A percentile compares a stretch with the other conserved stretches of the same genome.
Evolutionary conservation across 805 yeast genomes (phyloP).

Genomic region (Jamesozyma piceae): DNA sequence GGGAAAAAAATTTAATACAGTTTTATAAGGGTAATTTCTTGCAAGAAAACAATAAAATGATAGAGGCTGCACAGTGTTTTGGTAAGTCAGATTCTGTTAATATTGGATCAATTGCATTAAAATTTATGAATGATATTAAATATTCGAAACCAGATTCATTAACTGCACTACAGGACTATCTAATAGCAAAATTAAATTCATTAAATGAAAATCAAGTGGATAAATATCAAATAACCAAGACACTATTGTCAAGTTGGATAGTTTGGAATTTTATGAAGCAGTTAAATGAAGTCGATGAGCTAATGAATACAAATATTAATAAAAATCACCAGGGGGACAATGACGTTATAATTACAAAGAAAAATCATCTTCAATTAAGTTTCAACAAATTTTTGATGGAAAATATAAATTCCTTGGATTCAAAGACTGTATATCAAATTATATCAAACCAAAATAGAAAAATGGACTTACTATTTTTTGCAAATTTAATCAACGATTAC

Average conservation of each 20-base stretch:
- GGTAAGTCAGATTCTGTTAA: constrained; percentile 53
- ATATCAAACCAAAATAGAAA: constrained; percentile 57
- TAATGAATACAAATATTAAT: constrained; percentile 18
- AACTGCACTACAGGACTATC: constrained; percentile 40
- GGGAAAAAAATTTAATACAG: constrained; percentile 41
- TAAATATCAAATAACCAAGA: constrained; percentile 16
- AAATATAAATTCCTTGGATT: constrained; percentile 47
- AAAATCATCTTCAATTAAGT: constrained; percentile 7
- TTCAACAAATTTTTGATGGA: constrained; percentile 42
- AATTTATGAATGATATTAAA: constrained; percentile 38
- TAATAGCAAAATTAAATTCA: constrained; percentile 34
- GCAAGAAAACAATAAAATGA: constrained; percentile 26
- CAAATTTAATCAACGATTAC: constrained; percentile 58
- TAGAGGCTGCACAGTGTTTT: constrained; percentile 42
- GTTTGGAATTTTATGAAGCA: constrained; percentile 30
- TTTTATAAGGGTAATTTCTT: constrained; percentile 46
- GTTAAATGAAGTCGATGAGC: constrained; percentile 30
- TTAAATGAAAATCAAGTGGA: constrained; percentile 16
- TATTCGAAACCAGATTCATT: constrained; percentile 14
- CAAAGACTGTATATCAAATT: constrained; percentile 61
- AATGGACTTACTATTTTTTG: constrained; percentile 55
- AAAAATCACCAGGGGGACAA: background rate
- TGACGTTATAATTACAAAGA: constrained; percentile 19
- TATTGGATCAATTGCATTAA: constrained; percentile 59
- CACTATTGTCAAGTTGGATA: constrained; percentile 31